Evolutionary conservation across 2,329 filamentous ascomycete genomes (phyloP).

Genomic region (Botrytis deweyae): DNA sequence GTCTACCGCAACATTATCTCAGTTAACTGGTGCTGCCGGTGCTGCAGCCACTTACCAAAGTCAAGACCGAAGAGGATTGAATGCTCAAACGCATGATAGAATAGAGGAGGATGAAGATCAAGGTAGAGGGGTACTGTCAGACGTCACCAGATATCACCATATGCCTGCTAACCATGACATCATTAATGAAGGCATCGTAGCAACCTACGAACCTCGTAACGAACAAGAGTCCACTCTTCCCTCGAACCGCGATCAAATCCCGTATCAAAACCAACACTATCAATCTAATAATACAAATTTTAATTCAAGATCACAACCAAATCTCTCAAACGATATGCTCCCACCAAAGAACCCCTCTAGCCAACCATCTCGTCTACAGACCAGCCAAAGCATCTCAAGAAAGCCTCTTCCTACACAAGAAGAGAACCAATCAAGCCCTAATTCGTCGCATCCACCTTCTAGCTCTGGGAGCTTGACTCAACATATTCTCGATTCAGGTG

Average conservation of each 20-base stretch:
- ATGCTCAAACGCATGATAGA: conserved; percentile 28
- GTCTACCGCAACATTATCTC: conserved; percentile 76
- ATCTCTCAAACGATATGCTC: conserved; percentile 21
- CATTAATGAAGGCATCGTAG: conserved; percentile 41
- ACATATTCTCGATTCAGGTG: conserved; percentile 49
- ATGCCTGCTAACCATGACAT: conserved; percentile 39
- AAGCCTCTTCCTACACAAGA: conserved; percentile 52
- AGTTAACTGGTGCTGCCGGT: conserved; percentile 70
- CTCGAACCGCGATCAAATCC: conserved; percentile 24
- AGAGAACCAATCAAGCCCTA: conserved; percentile 43
- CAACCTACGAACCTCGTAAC: conserved; percentile 27
- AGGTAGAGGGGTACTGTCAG: conserved; percentile 43
- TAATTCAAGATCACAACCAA: conserved; percentile 28
- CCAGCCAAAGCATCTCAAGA: conserved; percentile 46
- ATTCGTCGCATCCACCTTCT: conserved; percentile 41
- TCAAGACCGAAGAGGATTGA: conserved; percentile 30
- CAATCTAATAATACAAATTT: background rate
- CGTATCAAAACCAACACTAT: conserved; percentile 24
- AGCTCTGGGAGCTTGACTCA: conserved; percentile 44
- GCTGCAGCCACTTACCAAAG: conserved; percentile 45
- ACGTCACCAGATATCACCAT: conserved; percentile 38
- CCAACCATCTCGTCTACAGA: conserved; percentile 39
- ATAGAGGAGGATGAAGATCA: conserved; percentile 40
- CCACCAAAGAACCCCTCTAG: background rate
- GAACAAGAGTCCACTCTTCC: conserved; percentile 15